Evolutionary conservation across 495 filamentous ascomycete genomes (phyloP), one percentile per base, ranked within the genome.

Genomic region (Corynascus novoguineensis): DNA sequence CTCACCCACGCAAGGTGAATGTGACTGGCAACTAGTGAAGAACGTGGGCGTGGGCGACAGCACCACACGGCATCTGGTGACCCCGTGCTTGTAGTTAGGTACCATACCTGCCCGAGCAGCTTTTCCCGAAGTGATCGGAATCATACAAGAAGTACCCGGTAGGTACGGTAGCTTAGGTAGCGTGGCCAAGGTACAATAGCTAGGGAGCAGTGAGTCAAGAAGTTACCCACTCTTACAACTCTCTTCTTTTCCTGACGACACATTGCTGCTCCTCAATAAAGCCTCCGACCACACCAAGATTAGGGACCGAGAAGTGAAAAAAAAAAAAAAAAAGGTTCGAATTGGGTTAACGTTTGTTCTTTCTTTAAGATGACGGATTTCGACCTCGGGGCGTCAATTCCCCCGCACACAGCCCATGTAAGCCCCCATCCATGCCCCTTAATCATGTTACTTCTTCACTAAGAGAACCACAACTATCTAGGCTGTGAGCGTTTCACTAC

Each of bases 401-500:
- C 82, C 11, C 75, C 80, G 38, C 75, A 84, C 42, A 84, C 82
- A 50, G 75, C 77, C 28, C 82, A 85, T 68, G 82, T 85, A 69
- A 73, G 81, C 68, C n/a, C 38, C 1, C n/a, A n/a, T 15, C 15
- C 8, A 29, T 25, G 42, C 44, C 24, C 15, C 44, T 15, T 17
- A 12, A 40, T n/a, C n/a, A 3, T 14, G 3, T 3, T n/a, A 8
- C 15, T 17, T 19, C 7, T 3, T 4, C 2, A 3, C 31, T n/a
- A n/a, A n/a, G 31, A 15, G 34, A 27, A 17, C 44, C 14, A n/a
- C 60, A 58, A 61, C 38, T 27, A 27, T 35, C 51, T 40, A 97
- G 92, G 95, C 93, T 46, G 89, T 97, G 58, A 97, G 92, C 68
- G 90, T 96, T 21, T 97, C 95, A 3, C 78, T 98, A 31, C 93